These are phyloP conservation scores for Russula sp. DNA, from an alignment of 768 basidiomycete species.

Conservation along the genomic window DNA sequence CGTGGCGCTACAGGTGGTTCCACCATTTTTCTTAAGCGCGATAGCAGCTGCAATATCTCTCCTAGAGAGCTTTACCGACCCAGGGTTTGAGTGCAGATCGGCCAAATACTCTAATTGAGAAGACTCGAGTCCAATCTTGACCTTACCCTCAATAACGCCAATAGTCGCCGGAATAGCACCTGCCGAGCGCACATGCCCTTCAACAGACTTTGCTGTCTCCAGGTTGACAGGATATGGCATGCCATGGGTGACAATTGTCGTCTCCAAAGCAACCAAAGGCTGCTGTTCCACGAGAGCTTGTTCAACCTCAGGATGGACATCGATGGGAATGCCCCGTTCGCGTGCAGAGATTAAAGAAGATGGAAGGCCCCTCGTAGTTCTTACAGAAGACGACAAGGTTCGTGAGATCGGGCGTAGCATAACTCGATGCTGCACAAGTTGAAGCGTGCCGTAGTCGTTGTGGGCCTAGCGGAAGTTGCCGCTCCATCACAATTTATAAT, in stretches of 20 bases:
- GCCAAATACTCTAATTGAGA: conserved; percentile 65
- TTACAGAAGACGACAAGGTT: conserved; percentile 3
- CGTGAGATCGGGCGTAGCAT: conserved; percentile 12
- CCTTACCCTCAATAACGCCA: conserved; percentile 70
- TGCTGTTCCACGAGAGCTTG: conserved; percentile 59
- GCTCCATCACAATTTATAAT: background rate
- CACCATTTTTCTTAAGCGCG: conserved; percentile 62
- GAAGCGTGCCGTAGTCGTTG: background rate
- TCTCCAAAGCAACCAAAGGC: conserved; percentile 87
- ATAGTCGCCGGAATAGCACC: conserved; percentile 90
- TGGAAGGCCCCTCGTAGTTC: background rate
- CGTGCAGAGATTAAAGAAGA: conserved; percentile 23
- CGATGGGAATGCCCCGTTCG: conserved; percentile 35
- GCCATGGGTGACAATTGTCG: conserved; percentile 88
- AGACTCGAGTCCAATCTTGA: conserved; percentile 75
- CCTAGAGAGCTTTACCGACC: conserved; percentile 59
- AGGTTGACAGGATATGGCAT: conserved; percentile 77
- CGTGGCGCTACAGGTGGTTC: conserved; percentile 69
- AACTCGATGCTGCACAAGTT: background rate
- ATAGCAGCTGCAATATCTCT: conserved; percentile 77
- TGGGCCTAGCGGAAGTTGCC: background rate
- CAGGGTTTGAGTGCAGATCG: conserved; percentile 36
- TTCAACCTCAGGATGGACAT: conserved; percentile 77
- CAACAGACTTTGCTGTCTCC: conserved; percentile 62
- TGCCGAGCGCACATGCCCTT: conserved; percentile 61